Evolutionary conservation across 192 early-diverging fungal genomes (phyloP).

Genomic region (Chytriomyces confervae): DNA sequence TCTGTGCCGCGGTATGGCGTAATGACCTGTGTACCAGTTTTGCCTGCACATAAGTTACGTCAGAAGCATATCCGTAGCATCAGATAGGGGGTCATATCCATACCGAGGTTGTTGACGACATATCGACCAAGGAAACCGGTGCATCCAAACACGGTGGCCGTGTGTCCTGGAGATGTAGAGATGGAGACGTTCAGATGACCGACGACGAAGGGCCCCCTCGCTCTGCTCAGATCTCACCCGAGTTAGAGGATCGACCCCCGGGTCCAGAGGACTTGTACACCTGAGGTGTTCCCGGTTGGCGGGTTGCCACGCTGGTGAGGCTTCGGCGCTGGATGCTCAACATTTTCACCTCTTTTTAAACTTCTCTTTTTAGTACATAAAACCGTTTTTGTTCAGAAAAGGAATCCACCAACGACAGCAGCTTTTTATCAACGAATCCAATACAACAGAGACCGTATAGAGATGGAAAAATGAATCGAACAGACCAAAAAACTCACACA

Average conservation of each 20-base stretch:
- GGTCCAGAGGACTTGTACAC: slow-evolving; percentile 46
- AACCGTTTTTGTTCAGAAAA: no score
- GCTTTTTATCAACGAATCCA: no score
- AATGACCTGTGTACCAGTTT: slow-evolving; percentile 89
- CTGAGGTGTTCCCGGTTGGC: background rate
- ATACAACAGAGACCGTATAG: no score
- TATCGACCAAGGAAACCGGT: slow-evolving; percentile 96
- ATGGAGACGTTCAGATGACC: slow-evolving; percentile 22
- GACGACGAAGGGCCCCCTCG: slow-evolving; percentile 8
- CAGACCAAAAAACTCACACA: no score
- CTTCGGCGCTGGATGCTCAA: background rate
- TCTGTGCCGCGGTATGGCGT: slow-evolving; percentile 85
- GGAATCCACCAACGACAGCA: no score
- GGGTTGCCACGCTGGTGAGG: background rate
- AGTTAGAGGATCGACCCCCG: slow-evolving; percentile 49
- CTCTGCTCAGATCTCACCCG: slow-evolving; percentile 21
- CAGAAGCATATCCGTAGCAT: background rate
- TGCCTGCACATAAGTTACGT: slow-evolving; percentile 53
- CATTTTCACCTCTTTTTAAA: no score
- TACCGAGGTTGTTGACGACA: slow-evolving; percentile 89
- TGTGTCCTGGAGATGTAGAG: slow-evolving; percentile 65
- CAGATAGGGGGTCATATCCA: slow-evolving; percentile 2
- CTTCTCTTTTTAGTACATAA: no score
- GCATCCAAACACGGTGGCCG: slow-evolving; percentile 93
- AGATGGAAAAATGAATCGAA: no score